A percentile compares a stretch with the other conserved stretches of the same genome.
Evolutionary conservation across 805 yeast species (phyloP).

Genomic region (Kodamaea hsintzibuensis): DNA sequence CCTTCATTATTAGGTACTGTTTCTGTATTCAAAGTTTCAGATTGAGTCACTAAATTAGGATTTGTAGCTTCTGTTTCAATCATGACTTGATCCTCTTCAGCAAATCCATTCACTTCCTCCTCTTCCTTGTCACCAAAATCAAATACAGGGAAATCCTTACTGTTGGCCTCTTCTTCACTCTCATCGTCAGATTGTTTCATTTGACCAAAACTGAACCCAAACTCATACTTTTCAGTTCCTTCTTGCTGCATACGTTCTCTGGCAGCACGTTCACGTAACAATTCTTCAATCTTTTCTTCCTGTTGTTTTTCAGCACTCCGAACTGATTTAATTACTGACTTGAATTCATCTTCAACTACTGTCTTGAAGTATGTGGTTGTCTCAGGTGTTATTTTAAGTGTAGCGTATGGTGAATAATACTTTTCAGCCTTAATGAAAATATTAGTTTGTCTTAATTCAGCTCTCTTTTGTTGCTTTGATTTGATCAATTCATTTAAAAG

Average conservation of each 20-base stretch:
- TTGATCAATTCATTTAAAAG: conserved; percentile 26
- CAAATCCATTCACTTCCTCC: background rate
- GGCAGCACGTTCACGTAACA: conserved; percentile 20
- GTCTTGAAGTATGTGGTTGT: conserved; percentile 22
- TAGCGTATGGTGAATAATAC: conserved; percentile 39
- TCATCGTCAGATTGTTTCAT: conserved; percentile 15
- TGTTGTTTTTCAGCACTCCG: conserved; percentile 24
- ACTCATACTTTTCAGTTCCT: conserved; percentile 28
- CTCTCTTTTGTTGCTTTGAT: conserved; percentile 23
- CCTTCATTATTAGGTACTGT: background rate
- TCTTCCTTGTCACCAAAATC: conserved; percentile 13
- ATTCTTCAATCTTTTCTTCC: conserved; percentile 15
- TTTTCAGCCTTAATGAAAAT: conserved; percentile 40
- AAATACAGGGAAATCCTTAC: conserved; percentile 13
- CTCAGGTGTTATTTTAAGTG: conserved; percentile 20
- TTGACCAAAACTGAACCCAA: conserved; percentile 29
- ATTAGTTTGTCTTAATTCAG: conserved; percentile 26
- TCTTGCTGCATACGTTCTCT: conserved; percentile 31
- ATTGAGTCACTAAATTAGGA: background rate
- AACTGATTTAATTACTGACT: conserved; percentile 32
- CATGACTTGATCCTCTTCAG: background rate
- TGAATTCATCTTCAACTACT: conserved; percentile 30
- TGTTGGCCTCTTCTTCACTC: conserved; percentile 8
- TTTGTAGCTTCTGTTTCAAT: background rate
- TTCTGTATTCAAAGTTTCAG: no score